Conservation (phyloP, 2,329 filamentous ascomycete genomes). For the Pseudopithomyces maydicus region DNA sequence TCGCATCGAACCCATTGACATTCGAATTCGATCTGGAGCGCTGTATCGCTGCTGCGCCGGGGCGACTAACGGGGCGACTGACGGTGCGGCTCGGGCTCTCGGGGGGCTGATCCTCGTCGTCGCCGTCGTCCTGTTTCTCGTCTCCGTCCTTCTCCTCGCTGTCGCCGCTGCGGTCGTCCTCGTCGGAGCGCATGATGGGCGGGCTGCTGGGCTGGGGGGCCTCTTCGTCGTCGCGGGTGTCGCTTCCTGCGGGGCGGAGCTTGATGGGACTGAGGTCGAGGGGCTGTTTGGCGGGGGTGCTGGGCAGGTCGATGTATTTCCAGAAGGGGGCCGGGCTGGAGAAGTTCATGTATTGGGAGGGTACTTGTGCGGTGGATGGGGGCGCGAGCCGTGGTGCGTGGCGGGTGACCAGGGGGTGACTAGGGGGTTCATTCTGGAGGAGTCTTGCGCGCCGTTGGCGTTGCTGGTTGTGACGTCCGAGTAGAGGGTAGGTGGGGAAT, state of each 20-base stretch:
- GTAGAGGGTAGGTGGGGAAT: slow-evolving; percentile 44
- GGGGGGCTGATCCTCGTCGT: slow-evolving; percentile 40
- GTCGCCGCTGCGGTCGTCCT: slow-evolving; percentile 28
- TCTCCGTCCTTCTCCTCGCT: slow-evolving; percentile 35
- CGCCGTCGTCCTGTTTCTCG: slow-evolving; percentile 34
- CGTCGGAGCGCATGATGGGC: slow-evolving; percentile 33
- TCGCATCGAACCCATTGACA: slow-evolving; percentile 28
- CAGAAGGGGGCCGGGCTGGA: slow-evolving; percentile 86
- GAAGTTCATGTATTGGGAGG: slow-evolving; percentile 84
- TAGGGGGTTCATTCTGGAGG: slow-evolving; percentile 36
- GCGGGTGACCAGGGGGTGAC: slow-evolving; percentile 73
- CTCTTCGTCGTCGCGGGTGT: slow-evolving; percentile 41
- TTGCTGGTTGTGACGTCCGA: slow-evolving; percentile 41
- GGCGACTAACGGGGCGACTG: slow-evolving; percentile 41
- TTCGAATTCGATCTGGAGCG: slow-evolving; percentile 40
- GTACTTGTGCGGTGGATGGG: slow-evolving; percentile 78
- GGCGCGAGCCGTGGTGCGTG: slow-evolving; percentile 77
- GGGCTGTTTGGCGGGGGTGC: slow-evolving; percentile 64
- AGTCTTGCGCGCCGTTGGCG: slow-evolving; percentile 32
- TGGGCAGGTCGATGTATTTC: slow-evolving; percentile 80
- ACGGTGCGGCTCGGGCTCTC: slow-evolving; percentile 43
- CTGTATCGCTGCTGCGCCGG: slow-evolving; percentile 28
- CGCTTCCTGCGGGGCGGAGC: slow-evolving; percentile 28
- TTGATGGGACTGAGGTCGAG: slow-evolving; percentile 44
- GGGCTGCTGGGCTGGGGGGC: slow-evolving; percentile 40